Evolutionary conservation across 352 stramenopile species (phyloP).

Genomic region (Pythium sp.): DNA sequence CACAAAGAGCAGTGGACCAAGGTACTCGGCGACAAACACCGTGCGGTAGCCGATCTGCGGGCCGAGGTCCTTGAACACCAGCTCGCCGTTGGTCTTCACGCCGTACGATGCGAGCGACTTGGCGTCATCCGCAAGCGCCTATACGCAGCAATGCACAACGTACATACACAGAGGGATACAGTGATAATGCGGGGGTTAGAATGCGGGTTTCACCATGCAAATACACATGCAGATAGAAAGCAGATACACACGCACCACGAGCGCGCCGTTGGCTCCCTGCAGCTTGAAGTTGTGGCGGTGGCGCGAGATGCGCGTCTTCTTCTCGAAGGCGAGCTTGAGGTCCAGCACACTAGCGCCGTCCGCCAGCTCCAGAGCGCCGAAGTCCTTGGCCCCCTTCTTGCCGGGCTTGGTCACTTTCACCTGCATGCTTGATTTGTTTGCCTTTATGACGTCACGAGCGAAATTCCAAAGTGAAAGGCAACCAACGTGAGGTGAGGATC

Average conservation of each 20-base stretch:
- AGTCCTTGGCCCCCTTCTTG: conserved; percentile 57
- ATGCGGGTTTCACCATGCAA: background rate
- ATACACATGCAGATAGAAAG: background rate
- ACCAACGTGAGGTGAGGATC: background rate
- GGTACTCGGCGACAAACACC: conserved; percentile 86
- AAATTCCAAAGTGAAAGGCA: conserved; percentile 9
- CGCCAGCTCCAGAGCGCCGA: conserved; percentile 35
- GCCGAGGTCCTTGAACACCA: conserved; percentile 80
- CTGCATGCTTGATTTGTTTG: conserved; percentile 35
- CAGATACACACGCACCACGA: conserved; percentile 18
- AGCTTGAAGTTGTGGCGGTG: conserved; percentile 70
- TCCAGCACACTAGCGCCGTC: conserved; percentile 39
- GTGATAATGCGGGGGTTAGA: no score
- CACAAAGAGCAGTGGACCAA: conserved; percentile 84
- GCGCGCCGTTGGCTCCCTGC: conserved; percentile 24
- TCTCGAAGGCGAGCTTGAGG: conserved; percentile 64
- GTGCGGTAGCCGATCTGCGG: conserved; percentile 88
- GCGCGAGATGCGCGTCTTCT: conserved; percentile 41
- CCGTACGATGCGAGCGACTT: conserved; percentile 57
- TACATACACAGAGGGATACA: no score
- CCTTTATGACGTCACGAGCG: conserved; percentile 11
- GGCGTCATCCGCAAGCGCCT: conserved; percentile 50
- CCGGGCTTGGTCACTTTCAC: conserved; percentile 60
- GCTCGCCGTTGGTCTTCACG: conserved; percentile 43
- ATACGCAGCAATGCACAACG: background rate